phyloP scores from a whole-genome alignment of 768 basidiomycete species.

The Tubosaeta sp. region DNA sequence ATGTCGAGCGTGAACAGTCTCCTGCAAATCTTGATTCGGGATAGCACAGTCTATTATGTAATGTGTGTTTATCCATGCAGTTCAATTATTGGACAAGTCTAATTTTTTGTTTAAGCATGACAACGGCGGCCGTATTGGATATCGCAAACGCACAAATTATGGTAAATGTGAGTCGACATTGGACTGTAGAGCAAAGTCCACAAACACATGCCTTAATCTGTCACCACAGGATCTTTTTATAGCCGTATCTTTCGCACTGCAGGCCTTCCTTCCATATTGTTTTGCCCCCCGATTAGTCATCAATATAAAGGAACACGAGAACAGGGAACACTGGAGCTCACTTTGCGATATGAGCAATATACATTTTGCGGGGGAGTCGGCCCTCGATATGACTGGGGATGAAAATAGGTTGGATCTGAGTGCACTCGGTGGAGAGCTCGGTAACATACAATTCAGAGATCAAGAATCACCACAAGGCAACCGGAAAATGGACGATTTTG shows the following conservation, averaged over 20 bases:
- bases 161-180: constrained; percentile 1
- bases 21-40: constrained; percentile 12
- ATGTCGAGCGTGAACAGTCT: constrained; percentile 6
- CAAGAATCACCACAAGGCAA: too few species aligned
- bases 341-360: neutral
- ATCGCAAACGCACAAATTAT: neutral
- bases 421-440: neutral
- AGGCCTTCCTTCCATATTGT: constrained; percentile 13
- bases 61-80: constrained; percentile 8
- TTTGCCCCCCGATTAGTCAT: constrained; percentile 18
- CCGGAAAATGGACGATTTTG: too few species aligned
- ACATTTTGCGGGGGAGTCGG: neutral
- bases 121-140: constrained; percentile 1
- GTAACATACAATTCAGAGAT: neutral
- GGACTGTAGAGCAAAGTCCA: neutral
- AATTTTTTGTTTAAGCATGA: neutral
- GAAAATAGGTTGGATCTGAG: neutral
- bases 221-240: constrained; percentile 5
- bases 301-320: constrained; percentile 10
- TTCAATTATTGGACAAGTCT: neutral
- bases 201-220: neutral
- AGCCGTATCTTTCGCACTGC: constrained; percentile 12
- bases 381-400: neutral
- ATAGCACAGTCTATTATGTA: constrained; percentile 18
- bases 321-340: constrained; percentile 9